phyloP scores from a whole-genome alignment of 169 alveolate species.

The Cryptosporidium xiaoi region DNA sequence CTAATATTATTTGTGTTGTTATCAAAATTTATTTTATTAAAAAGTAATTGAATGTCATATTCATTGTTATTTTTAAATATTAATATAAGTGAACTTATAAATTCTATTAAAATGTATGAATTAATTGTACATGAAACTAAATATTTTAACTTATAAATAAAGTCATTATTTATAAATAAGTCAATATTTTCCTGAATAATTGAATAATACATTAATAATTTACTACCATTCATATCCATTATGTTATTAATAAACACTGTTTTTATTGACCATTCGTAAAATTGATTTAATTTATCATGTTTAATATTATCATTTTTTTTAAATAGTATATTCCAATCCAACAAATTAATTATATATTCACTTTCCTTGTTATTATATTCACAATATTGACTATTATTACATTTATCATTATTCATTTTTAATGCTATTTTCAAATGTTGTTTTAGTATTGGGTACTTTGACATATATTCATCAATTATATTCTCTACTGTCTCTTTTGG shows the following conservation, averaged over 20 bases:
- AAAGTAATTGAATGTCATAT: not conserved
- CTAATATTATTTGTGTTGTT: not conserved
- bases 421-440: conserved; percentile 70
- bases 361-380: conserved; percentile 23
- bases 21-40: not conserved
- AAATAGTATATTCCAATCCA: conserved; percentile 29
- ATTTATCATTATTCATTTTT: conserved; percentile 8
- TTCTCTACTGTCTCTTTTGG: conserved; percentile 83
- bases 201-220: conserved; percentile 16
- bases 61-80: not conserved
- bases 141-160: not conserved
- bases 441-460: conserved; percentile 79
- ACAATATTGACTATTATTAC: not conserved
- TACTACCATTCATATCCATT: conserved; percentile 17
- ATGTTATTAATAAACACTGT: not conserved
- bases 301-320: not conserved
- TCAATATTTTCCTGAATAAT: conserved; percentile 17
- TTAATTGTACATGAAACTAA: conserved; percentile 6
- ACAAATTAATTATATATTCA: conserved; percentile 15
- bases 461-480: conserved; percentile 84
- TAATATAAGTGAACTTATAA: conserved; percentile 2
- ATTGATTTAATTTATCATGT: not conserved
- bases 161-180: not conserved
- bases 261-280: conserved; percentile 41
- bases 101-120: conserved; percentile 22